Evolutionary conservation across 805 yeast genomes (phyloP), one percentile per base, ranked within the genome.

Genomic region (Starmerella kuoi): DNA sequence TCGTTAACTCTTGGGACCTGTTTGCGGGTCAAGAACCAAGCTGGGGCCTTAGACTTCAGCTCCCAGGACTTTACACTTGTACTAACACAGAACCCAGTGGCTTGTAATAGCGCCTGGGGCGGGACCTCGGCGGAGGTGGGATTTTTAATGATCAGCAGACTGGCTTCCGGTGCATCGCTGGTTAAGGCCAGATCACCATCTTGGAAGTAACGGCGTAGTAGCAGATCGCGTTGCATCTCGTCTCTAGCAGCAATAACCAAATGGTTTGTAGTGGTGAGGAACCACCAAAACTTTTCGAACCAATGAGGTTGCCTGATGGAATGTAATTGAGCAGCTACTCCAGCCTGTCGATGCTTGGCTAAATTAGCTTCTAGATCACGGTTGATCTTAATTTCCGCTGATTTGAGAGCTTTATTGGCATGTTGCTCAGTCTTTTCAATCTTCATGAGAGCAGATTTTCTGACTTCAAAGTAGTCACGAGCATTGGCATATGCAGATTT

Each of bases 281-380:
- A 91, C 98, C 98, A 91, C 55, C 70, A 76, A 60, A 79, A 88
- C 60, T 88, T 91, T 58, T 91, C 98, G 64, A 91, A 91, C 83
- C 95, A 87, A 57, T 68, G 78, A 36, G 84, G 85, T 4, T 73
- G 67, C 36, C 96, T 70, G 25, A 81, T 64, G 30, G 72, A 75
- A 47, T 73, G 77, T 43, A 79, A 62, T 9, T 49, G 45, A 12
- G 46, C 39, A 3, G 57, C 45, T 27, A 68, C 59, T 5, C 42
- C 47, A 4, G 67, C 67, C 36, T 68, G 68, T 38, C 69, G 69
- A 35, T 78, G 76, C 45, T 74, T 74, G 39, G 74, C 75, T 45
- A 82, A 62, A 17, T 60, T 50, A 51, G 72, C 74, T 41, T 74
- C 73, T 54, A 87, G 62, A 54, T 87, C 95, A 21, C 72, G 74